phyloP scores from a whole-genome alignment of 2,329 filamentous ascomycete species.

The Paecilomyces sp. region DNA sequence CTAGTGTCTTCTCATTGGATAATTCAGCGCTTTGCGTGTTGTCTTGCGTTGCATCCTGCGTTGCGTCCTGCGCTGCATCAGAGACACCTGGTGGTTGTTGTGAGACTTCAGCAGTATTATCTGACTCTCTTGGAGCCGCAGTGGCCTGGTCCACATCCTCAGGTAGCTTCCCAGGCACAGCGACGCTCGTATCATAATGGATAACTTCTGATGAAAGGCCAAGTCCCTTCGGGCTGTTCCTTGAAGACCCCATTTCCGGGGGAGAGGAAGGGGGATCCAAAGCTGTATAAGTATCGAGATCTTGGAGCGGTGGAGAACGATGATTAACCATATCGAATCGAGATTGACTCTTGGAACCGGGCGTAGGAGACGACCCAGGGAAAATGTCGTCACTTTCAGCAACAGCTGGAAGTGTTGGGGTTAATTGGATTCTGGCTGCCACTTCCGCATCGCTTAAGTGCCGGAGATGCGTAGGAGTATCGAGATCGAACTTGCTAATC shows the following conservation, averaged over 20 bases:
- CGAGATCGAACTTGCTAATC: conserved; percentile 4
- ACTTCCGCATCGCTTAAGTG: conserved; percentile 16
- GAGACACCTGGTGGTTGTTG: not conserved
- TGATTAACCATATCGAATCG: conserved; percentile 19
- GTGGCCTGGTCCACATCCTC: not conserved
- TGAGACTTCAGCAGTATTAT: not conserved
- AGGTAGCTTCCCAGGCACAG: not conserved
- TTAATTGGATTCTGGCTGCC: conserved; percentile 25
- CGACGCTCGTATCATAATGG: not conserved
- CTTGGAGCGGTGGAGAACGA: conserved; percentile 25
- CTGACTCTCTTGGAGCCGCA: not conserved
- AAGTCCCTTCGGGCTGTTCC: conserved; percentile 12
- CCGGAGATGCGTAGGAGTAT: conserved; percentile 22
- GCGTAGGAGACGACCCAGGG: conserved; percentile 47
- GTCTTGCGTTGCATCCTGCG: not conserved
- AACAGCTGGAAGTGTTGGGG: conserved; percentile 33
- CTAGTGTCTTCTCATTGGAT: not conserved
- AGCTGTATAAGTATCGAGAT: conserved; percentile 11
- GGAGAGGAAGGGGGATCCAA: conserved; percentile 30
- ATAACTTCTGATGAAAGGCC: not conserved
- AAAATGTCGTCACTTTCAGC: conserved; percentile 38
- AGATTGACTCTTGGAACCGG: conserved; percentile 30
- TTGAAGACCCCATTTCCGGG: conserved; percentile 19
- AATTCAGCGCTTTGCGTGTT: not conserved
- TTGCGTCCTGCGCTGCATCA: not conserved